Percentiles rank a stretch among this genome's conserved stretches.
phyloP scores from a whole-genome alignment of 805 yeast species.

The Candida wancherniae region DNA sequence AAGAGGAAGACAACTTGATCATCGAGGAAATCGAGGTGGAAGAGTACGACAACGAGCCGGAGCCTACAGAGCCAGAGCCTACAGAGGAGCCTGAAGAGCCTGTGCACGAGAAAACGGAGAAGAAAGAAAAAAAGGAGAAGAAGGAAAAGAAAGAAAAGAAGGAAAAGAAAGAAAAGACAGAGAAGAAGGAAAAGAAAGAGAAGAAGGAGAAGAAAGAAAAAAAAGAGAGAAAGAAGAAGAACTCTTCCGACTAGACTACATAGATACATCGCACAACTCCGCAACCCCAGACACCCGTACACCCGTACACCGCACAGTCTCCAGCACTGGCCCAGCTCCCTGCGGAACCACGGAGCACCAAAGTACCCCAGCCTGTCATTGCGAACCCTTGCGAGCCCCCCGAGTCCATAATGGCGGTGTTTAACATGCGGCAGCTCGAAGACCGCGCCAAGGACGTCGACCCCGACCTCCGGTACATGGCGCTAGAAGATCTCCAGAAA shows the following conservation, averaged over 20 bases:
- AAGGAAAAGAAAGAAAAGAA: conserved; percentile 25
- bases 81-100: conserved; percentile 22
- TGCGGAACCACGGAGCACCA: no score
- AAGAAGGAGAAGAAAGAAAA: conserved; percentile 19
- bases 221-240: conserved; percentile 19
- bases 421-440: conserved; percentile 27
- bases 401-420: conserved; percentile 4
- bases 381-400: no score
- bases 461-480: conserved; percentile 83
- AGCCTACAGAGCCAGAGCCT: conserved; percentile 12
- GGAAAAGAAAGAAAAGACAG: conserved; percentile 19
- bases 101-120: conserved; percentile 27
- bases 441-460: conserved; percentile 61
- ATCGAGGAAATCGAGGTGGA: conserved; percentile 43
- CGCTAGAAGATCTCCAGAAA: conserved; percentile 65
- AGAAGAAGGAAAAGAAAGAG: conserved; percentile 19
- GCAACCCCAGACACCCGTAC: no score
- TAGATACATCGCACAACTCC: no score
- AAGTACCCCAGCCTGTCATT: no score
- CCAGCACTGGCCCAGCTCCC: no score
- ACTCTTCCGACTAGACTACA: no score
- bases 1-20: conserved; percentile 26
- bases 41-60: conserved; percentile 18
- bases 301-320: no score
- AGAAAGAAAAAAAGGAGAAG: conserved; percentile 24